Conservation (phyloP, 495 filamentous ascomycete species). For the Trichoderma gamsii region DNA sequence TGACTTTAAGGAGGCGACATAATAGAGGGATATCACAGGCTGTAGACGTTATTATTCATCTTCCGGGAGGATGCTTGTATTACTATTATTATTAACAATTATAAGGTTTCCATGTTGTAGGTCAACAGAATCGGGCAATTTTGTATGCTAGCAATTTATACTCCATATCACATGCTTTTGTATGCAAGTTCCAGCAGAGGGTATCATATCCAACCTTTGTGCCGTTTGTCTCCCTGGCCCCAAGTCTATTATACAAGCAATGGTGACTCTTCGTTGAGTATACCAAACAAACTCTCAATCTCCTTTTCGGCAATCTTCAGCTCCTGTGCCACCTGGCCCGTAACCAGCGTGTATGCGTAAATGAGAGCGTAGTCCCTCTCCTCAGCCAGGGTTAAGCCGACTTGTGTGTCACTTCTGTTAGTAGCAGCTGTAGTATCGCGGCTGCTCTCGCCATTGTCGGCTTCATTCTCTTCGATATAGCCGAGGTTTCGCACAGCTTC, state of each 20-base stretch:
- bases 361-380: slow-evolving; percentile 50
- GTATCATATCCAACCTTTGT: neutral
- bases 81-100: neutral
- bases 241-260: slow-evolving; percentile 48
- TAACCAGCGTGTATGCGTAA: slow-evolving; percentile 56
- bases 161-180: neutral
- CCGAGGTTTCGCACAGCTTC: slow-evolving; percentile 26
- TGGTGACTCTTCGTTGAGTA: slow-evolving; percentile 66
- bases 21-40: neutral
- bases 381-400: slow-evolving; percentile 25
- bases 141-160: neutral
- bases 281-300: slow-evolving; percentile 68
- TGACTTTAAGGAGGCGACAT: neutral
- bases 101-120: neutral
- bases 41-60: neutral
- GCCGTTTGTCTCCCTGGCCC: neutral
- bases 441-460: slow-evolving; percentile 1
- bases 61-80: neutral
- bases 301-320: slow-evolving; percentile 62
- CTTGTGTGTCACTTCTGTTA: neutral
- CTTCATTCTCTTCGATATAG: neutral
- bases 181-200: neutral
- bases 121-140: neutral
- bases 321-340: slow-evolving; percentile 64
- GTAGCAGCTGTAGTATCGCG: neutral